phyloP scores from a whole-genome alignment of 495 filamentous ascomycete genomes.

The Penicillium turbatum region DNA sequence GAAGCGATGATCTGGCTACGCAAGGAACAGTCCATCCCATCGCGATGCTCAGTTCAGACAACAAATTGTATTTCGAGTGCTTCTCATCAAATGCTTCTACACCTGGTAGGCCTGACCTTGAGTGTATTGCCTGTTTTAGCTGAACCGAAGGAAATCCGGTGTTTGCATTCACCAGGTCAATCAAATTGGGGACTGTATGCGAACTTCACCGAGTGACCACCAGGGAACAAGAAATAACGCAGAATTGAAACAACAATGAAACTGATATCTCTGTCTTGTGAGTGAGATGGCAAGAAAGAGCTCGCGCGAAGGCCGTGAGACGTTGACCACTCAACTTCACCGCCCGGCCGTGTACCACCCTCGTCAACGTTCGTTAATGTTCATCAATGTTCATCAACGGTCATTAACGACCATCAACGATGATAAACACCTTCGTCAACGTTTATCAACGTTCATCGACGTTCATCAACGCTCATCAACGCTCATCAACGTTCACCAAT shows the following conservation, averaged over 20 bases:
- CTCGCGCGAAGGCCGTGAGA: too few species aligned
- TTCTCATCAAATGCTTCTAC: slow-evolving; percentile 1
- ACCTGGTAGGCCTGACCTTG: slow-evolving; percentile 1
- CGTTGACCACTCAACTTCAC: too few species aligned
- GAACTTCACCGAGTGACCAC: too few species aligned
- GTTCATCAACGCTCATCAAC: not conserved
- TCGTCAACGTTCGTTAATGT: too few species aligned
- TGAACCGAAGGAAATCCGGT: not conserved
- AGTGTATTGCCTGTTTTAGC: not conserved
- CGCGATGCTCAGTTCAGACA: not conserved
- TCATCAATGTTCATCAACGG: not conserved
- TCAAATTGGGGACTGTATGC: too few species aligned
- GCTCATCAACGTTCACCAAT: not conserved
- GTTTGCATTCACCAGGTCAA: slow-evolving; percentile 1
- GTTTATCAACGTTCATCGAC: not conserved
- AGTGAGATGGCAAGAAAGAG: too few species aligned
- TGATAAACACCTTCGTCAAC: too few species aligned
- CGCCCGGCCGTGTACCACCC: too few species aligned
- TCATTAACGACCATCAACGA: too few species aligned
- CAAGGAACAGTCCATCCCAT: slow-evolving; percentile 2
- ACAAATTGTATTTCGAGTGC: slow-evolving; percentile 1
- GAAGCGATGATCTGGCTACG: not conserved
- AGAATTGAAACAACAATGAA: too few species aligned
- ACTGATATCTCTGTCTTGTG: too few species aligned
- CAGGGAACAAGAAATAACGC: too few species aligned